Conservation (phyloP, 345 rosid species). For the Theobroma cacao region DNA sequence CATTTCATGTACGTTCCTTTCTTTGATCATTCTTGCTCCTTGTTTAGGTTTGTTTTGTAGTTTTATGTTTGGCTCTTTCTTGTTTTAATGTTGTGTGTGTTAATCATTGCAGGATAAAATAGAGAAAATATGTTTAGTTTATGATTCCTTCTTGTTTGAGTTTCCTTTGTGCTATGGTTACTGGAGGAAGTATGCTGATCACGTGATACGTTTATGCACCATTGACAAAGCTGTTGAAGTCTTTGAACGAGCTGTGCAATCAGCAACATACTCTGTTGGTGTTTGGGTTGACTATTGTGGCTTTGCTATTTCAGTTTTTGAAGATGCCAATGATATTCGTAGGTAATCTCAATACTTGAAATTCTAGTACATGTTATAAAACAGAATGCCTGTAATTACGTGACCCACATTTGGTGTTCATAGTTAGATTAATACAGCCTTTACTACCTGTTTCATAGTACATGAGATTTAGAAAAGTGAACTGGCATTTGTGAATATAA, state of each 20-base stretch:
- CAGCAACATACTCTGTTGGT: slow-evolving; percentile 69
- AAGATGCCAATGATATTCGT: slow-evolving; percentile 67
- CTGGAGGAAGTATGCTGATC: slow-evolving; percentile 83
- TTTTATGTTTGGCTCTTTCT: not conserved
- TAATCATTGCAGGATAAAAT: slow-evolving; percentile 57
- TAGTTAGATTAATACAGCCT: too few relatives aligned
- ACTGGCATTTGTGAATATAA: not conserved
- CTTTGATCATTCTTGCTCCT: not conserved
- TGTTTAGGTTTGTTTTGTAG: not conserved
- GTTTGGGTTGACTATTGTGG: slow-evolving; percentile 78
- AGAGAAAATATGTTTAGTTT: slow-evolving; percentile 57
- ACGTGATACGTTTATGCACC: slow-evolving; percentile 49
- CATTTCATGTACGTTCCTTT: slow-evolving; percentile 38
- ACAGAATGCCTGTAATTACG: not conserved
- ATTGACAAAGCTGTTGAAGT: slow-evolving; percentile 58
- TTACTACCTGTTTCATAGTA: not conserved
- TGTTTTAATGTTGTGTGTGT: not conserved
- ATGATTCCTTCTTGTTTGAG: slow-evolving; percentile 71
- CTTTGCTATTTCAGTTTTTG: slow-evolving; percentile 50
- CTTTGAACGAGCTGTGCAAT: slow-evolving; percentile 67
- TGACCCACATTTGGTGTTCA: not conserved
- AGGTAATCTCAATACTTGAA: slow-evolving; percentile 42
- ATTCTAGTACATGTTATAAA: not conserved
- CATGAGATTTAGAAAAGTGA: not conserved
- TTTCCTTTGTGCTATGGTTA: slow-evolving; percentile 86